Percentiles rank a stretch among this genome's conserved stretches.
Conservation (phyloP, 108 stramenopile species). For the Nannochloropsis gaditana region DNA sequence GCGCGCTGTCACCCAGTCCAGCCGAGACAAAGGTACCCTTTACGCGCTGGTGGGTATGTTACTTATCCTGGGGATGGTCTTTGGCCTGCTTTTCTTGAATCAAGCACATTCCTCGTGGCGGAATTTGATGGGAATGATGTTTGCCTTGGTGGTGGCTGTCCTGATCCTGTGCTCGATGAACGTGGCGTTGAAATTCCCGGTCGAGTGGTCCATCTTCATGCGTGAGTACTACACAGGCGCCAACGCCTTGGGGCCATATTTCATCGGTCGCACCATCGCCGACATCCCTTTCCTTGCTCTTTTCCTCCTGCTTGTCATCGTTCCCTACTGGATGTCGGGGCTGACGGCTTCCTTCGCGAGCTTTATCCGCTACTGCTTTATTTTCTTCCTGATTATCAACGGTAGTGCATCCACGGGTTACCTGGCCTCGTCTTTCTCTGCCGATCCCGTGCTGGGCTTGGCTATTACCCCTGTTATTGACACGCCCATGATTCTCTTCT, state of each 20-base stretch:
- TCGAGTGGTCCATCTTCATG: slow-evolving; percentile 13
- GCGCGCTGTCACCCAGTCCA: neutral
- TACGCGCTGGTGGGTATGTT: slow-evolving; percentile 5
- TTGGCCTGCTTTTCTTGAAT: neutral
- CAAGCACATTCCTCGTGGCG: neutral
- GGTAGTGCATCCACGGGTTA: neutral
- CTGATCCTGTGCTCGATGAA: slow-evolving; percentile 16
- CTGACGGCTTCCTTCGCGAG: neutral
- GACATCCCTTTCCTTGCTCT: neutral
- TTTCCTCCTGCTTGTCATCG: neutral
- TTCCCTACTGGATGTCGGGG: neutral
- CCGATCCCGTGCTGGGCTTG: neutral
- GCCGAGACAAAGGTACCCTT: neutral
- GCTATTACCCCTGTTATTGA: neutral
- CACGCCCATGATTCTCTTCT: neutral
- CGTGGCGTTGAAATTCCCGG: neutral
- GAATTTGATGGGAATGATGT: neutral
- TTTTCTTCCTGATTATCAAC: neutral
- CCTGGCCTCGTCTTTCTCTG: neutral
- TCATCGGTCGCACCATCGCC: neutral
- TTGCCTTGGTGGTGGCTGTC: slow-evolving; percentile 2
- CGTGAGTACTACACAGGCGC: slow-evolving; percentile 10
- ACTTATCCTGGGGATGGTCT: slow-evolving; percentile 14
- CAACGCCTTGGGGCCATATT: neutral
- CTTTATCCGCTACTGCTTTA: slow-evolving; percentile 11